Evolutionary conservation across 331 rosid genomes (phyloP).

Genomic region (Arachis monticola): DNA sequence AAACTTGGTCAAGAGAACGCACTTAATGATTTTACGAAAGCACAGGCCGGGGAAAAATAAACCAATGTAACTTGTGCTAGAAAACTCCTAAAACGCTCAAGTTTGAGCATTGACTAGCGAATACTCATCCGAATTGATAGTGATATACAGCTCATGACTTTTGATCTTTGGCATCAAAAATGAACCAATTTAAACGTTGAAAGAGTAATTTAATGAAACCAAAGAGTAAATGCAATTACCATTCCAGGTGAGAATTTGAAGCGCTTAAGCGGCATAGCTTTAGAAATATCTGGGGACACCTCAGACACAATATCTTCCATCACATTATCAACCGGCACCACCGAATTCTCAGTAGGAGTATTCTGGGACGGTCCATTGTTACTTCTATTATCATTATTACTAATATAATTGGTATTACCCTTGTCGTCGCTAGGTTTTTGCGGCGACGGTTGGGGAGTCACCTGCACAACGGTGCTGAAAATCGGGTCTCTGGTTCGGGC

Average conservation of each 20-base stretch:
- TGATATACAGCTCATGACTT: not conserved
- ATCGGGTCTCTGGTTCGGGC: not conserved
- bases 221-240: conserved; percentile 49
- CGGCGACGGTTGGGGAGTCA: conserved; percentile 10
- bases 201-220: not conserved
- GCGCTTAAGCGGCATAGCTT: conserved; percentile 66
- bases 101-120: not conserved
- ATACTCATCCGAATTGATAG: not conserved
- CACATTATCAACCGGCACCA: conserved; percentile 7
- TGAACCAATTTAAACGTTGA: not conserved
- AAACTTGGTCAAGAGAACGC: not conserved
- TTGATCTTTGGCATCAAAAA: not conserved
- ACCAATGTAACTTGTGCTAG: not conserved
- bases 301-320: conserved; percentile 39
- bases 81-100: not conserved
- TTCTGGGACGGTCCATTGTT: conserved; percentile 16
- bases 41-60: not conserved
- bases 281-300: conserved; percentile 68
- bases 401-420: not conserved
- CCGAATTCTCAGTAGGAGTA: conserved; percentile 49
- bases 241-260: conserved; percentile 94
- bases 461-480: not conserved
- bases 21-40: not conserved
- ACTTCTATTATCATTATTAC: not conserved
- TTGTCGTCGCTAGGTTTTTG: conserved; percentile 5